Percentiles rank a stretch among this genome's conserved stretches.
phyloP scores from a whole-genome alignment of 2,329 filamentous ascomycete genomes.

The Apiospora malaysiana region DNA sequence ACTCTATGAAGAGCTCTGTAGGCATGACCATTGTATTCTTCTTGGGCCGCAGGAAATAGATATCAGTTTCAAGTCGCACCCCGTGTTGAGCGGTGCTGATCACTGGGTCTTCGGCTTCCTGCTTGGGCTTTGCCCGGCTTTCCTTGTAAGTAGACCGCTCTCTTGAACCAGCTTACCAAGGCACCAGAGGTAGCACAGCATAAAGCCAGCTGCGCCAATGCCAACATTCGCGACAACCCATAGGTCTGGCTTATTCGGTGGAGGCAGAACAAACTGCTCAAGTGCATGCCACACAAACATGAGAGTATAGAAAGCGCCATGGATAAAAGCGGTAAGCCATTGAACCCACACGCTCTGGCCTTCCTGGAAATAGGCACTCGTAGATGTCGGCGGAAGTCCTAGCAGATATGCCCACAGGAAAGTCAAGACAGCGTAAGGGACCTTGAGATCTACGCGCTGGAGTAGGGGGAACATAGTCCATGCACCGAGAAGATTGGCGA shows the following conservation, averaged over 20 bases:
- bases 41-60: not conserved
- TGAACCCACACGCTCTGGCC: constrained; percentile 52
- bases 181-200: constrained; percentile 91
- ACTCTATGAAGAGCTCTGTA: not conserved
- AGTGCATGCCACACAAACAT: constrained; percentile 85
- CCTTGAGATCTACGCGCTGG: constrained; percentile 78
- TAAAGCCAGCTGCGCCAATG: constrained; percentile 84
- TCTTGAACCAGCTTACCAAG: constrained; percentile 70
- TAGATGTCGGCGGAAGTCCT: constrained; percentile 79
- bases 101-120: constrained; percentile 48
- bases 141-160: constrained; percentile 55
- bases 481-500: constrained; percentile 85
- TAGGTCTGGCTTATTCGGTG: constrained; percentile 82
- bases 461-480: constrained; percentile 97
- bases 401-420: constrained; percentile 91
- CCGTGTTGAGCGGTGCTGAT: not conserved
- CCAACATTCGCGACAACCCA: constrained; percentile 94
- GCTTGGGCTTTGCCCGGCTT: constrained; percentile 28
- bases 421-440: constrained; percentile 86
- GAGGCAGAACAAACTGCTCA: constrained; percentile 72
- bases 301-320: constrained; percentile 74
- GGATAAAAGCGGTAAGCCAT: constrained; percentile 70
- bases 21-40: too few relatives aligned
- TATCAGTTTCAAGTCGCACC: too few relatives aligned
- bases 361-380: constrained; percentile 69